phyloP scores from a whole-genome alignment of 129 eudicot genomes.

The Arctium minus region DNA sequence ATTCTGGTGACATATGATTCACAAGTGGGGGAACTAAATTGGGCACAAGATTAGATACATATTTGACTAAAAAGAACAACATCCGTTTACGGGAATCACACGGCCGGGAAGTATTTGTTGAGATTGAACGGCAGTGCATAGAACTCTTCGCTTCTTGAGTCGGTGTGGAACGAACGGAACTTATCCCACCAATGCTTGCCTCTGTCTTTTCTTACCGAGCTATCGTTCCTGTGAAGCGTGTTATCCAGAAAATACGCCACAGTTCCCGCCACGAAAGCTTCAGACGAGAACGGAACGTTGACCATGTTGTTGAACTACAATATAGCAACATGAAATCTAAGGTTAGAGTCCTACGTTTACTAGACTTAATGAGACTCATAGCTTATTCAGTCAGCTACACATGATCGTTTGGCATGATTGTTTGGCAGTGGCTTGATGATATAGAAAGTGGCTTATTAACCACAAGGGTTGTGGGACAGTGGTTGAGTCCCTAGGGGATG shows the following conservation, averaged over 20 bases:
- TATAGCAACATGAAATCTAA: not conserved
- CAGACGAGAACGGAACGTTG: slow-evolving; percentile 61
- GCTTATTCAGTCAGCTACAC: too few relatives aligned
- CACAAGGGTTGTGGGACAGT: too few relatives aligned
- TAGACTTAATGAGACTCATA: too few relatives aligned
- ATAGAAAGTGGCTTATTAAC: too few relatives aligned
- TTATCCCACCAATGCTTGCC: slow-evolving; percentile 85
- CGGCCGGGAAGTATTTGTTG: slow-evolving; percentile 77
- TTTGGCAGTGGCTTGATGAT: too few relatives aligned
- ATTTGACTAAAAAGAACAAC: slow-evolving; percentile 12
- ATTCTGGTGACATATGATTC: slow-evolving; percentile 5
- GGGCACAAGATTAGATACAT: slow-evolving; percentile 29
- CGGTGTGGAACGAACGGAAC: slow-evolving; percentile 58
- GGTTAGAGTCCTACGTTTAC: not conserved
- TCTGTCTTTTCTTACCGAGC: slow-evolving; percentile 57
- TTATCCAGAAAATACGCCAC: slow-evolving; percentile 65
- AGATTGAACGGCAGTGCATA: slow-evolving; percentile 69
- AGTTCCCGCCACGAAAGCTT: slow-evolving; percentile 66
- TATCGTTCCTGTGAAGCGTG: slow-evolving; percentile 53
- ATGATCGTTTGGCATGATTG: too few relatives aligned
- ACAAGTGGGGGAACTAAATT: slow-evolving; percentile 10
- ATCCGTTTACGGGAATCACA: slow-evolving; percentile 25
- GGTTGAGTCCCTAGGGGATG: too few relatives aligned
- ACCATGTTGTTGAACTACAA: slow-evolving; percentile 69
- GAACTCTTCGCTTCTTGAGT: slow-evolving; percentile 64